Evolutionary conservation across 495 filamentous ascomycete species (phyloP), one percentile per base, ranked within the genome.

Genomic region (Penicillium roqueforti): DNA sequence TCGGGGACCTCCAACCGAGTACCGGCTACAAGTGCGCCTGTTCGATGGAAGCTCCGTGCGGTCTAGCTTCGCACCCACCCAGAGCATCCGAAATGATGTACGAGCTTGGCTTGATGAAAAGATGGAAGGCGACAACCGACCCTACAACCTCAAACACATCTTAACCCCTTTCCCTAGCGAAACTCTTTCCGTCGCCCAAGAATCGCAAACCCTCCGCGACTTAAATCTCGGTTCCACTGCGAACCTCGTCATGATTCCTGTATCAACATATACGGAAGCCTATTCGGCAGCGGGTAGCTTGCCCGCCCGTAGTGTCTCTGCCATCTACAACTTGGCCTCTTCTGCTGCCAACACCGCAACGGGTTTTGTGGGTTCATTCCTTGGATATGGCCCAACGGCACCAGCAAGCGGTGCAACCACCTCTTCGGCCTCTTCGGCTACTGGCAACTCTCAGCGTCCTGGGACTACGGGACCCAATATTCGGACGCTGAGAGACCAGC

Each of bases 101-200:
- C 80, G 92, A 3, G 59, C 76, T 4, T 97, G 89, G 89, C 76
- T 97, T 10, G 88, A 93, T 49, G 56, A 67, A 31, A 65, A 77
- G 34, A 65, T 74, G 61, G 66, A 47, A 23, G 71, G 75, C 34
- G 73, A 80, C 67, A 66, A 68, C 57, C 69, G 74, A 40, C 86
- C 87, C 3, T 97, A 91, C 66, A 87, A 81, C 28, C 90, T 97
- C 70, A 91, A 91, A 61, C 83, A 92, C 31, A 84, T 97, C 28
- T 75, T 93, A 1, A 83, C 88, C 0, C 93, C 92, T 1, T 70
- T 81, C 11, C 90, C 89, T 3, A 93, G 85, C 62, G 83, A 79
- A 46, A 81, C 80, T 6, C 80, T 97, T 46, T 81, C 83, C 37
- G 76, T 85, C 6, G 71, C 80, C 1, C 91, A 97, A 37, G 93